Base-by-base conservation (phyloP, 352 stramenopile species). In the Globisporangium polare region DNA sequence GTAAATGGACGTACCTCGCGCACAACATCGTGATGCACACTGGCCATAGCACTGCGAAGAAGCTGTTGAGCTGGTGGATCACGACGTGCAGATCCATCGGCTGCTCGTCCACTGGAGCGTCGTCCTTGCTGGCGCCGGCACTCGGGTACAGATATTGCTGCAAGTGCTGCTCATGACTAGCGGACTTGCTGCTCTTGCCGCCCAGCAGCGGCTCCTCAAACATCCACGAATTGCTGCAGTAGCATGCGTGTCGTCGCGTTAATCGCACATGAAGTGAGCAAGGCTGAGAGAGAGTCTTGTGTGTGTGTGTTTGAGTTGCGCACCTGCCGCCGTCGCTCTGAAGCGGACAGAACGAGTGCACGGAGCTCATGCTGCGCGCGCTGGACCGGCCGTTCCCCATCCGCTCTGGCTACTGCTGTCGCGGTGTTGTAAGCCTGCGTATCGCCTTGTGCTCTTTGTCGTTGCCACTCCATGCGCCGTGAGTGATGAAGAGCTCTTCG, bases 21-120 rank as follows among this genome's bases (percentile, higher is more conserved):
- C 86, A 65, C 8, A 90, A 56, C 71, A 95, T 95, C 18, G 84
- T 82, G 62, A 83, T 74, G 15, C 68, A 75, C 20, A 95, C 84
- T 4, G 84, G 86, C 74, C 83, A 89, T 3, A 92, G 17, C 55
- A 92, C 75, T 13, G 83, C 83, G 26, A 87, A 87, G 58, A 90
- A 90, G 60, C 80, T 85, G 50, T 89, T 88, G 63, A 92, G 77
- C 62, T 90, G 80, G 31, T 72, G 78, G 53, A 89, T 78, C 35
- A 83, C 57, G 24, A 61, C 31, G 4, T 49, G 58, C 5, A 85
- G 63, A 41, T 82, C 73, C 15, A 75, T 7, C n/a, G 49, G 45
- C n/a, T 29, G 31, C 13, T 74, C 66, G 7, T 61, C 53, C 1
- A 41, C 31, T 6, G 20, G 9, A 22, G 55, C 37, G 13, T 71